These are phyloP conservation scores for Neltuma alba DNA, from an alignment of 306 rosid genomes.

Conservation along the genomic window DNA sequence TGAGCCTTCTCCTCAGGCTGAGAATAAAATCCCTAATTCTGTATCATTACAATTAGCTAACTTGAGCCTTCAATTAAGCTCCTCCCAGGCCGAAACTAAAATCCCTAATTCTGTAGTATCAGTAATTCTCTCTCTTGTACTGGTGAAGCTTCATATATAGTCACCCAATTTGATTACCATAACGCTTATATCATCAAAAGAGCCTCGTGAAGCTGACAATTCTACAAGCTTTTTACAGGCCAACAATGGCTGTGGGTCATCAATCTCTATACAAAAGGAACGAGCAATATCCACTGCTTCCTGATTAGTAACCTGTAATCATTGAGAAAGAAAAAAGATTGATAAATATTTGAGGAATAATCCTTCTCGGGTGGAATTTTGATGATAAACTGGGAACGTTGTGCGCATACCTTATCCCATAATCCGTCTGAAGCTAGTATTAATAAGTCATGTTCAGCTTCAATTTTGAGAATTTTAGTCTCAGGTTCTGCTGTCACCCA, in stretches of 20 bases:
- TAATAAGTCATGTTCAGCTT: constrained; percentile 75
- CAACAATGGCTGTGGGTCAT: constrained; percentile 51
- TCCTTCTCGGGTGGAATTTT: neutral
- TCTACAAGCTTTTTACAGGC: constrained; percentile 90
- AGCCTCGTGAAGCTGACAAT: constrained; percentile 73
- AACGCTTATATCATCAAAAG: constrained; percentile 84
- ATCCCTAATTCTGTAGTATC: neutral
- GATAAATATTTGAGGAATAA: neutral
- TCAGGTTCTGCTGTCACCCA: constrained; percentile 95
- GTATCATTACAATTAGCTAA: neutral
- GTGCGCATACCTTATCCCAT: constrained; percentile 81
- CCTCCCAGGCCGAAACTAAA: neutral
- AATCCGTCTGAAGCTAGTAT: constrained; percentile 95
- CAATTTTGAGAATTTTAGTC: constrained; percentile 61
- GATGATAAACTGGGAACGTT: neutral
- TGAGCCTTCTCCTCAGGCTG: neutral
- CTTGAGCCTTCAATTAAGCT: neutral
- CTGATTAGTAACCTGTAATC: constrained; percentile 76
- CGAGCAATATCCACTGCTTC: constrained; percentile 90
- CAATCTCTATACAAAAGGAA: constrained; percentile 53
- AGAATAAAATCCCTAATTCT: neutral
- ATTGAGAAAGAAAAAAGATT: constrained; percentile 13
- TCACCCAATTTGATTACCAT: constrained; percentile 68
- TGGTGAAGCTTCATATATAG: constrained; percentile 45
- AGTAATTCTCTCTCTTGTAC: constrained; percentile 20